phyloP scores from a whole-genome alignment of 805 yeast species.

The Starmerella tilneyi region DNA sequence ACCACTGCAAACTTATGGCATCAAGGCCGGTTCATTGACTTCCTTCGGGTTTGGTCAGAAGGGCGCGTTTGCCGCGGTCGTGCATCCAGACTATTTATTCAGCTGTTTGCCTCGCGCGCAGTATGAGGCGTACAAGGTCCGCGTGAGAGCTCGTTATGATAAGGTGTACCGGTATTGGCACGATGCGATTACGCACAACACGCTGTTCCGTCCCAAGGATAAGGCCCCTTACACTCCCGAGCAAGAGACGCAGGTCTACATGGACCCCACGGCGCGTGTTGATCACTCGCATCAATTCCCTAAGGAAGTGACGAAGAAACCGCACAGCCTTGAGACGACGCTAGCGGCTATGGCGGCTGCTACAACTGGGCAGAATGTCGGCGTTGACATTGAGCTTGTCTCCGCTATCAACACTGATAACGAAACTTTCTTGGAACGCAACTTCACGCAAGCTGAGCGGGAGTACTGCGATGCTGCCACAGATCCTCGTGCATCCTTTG shows the following conservation, averaged over 20 bases:
- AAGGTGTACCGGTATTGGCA: slow-evolving; percentile 90
- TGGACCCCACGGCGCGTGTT: slow-evolving; percentile 89
- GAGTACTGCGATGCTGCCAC: slow-evolving; percentile 67
- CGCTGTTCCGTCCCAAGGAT: slow-evolving; percentile 86
- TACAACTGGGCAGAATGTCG: slow-evolving; percentile 59
- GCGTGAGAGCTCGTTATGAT: slow-evolving; percentile 74
- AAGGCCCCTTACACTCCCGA: slow-evolving; percentile 87
- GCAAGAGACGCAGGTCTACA: slow-evolving; percentile 79
- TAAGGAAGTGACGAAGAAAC: slow-evolving; percentile 25
- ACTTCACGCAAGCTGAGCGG: slow-evolving; percentile 76
- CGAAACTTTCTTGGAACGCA: slow-evolving; percentile 82
- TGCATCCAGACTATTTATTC: slow-evolving; percentile 87
- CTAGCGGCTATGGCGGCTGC: slow-evolving; percentile 31
- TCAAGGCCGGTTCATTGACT: slow-evolving; percentile 92
- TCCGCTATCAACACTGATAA: slow-evolving; percentile 74
- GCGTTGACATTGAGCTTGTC: slow-evolving; percentile 92
- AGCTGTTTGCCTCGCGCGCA: slow-evolving; percentile 65
- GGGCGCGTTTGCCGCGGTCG: slow-evolving; percentile 90
- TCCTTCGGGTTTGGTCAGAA: slow-evolving; percentile 99
- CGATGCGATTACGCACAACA: slow-evolving; percentile 81
- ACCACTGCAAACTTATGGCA: slow-evolving; percentile 87
- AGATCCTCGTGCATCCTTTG: slow-evolving; percentile 75
- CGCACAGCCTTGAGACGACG: slow-evolving; percentile 29
- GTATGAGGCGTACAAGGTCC: slow-evolving; percentile 59
- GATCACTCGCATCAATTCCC: slow-evolving; percentile 26